Conservation (phyloP, 306 rosid genomes). For the Abrus precatorius region DNA sequence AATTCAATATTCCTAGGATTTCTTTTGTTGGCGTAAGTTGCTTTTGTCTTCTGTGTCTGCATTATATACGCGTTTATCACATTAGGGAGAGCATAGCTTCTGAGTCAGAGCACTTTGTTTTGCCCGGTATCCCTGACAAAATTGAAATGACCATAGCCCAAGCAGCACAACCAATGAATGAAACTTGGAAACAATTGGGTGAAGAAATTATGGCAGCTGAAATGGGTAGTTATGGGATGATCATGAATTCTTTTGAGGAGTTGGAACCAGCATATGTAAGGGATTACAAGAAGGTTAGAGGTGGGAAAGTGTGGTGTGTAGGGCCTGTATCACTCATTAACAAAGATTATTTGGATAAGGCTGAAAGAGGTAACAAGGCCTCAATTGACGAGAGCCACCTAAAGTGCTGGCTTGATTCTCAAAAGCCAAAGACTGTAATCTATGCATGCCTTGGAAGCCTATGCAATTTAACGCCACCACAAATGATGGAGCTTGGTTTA, state of each 20-base stretch:
- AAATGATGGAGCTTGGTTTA: conserved; percentile 54
- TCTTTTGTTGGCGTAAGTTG: conserved; percentile 38
- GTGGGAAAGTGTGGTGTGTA: conserved; percentile 64
- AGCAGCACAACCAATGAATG: neutral
- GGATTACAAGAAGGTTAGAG: conserved; percentile 50
- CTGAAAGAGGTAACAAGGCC: conserved; percentile 59
- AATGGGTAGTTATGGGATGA: conserved; percentile 46
- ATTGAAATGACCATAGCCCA: conserved; percentile 53
- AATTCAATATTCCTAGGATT: conserved; percentile 53
- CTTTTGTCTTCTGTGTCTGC: conserved; percentile 33
- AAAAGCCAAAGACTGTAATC: conserved; percentile 51
- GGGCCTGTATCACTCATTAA: conserved; percentile 61
- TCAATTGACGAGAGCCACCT: conserved; percentile 44
- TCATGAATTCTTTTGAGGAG: conserved; percentile 70
- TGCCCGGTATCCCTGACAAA: conserved; percentile 61
- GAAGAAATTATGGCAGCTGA: conserved; percentile 52
- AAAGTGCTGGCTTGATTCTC: conserved; percentile 63
- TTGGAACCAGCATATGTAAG: conserved; percentile 58
- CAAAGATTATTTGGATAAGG: conserved; percentile 54
- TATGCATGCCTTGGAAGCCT: conserved; percentile 71
- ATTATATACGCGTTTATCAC: neutral
- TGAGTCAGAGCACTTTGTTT: conserved; percentile 49
- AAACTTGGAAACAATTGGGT: neutral
- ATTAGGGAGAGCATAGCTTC: conserved; percentile 6
- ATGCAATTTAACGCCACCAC: conserved; percentile 33